These are phyloP conservation scores for Penicillium lividum DNA, from an alignment of 495 filamentous ascomycete genomes.

Conservation along the genomic window DNA sequence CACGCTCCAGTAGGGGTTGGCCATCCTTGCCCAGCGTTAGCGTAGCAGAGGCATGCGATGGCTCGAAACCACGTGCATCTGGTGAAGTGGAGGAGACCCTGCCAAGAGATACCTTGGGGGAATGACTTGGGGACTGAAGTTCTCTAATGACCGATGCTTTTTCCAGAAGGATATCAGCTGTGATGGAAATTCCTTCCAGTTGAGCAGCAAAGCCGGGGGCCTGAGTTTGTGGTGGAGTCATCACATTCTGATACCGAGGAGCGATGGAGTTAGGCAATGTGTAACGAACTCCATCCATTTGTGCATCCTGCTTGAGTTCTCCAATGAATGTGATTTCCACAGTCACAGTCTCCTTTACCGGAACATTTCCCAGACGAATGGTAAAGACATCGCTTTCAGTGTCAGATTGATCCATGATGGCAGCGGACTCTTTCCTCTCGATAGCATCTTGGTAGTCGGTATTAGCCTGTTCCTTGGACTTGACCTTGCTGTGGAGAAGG, in stretches of 20 bases:
- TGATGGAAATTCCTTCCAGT: conserved; percentile 53
- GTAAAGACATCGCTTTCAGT: conserved; percentile 14
- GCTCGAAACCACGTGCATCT: conserved; percentile 39
- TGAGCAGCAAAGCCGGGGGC: not conserved
- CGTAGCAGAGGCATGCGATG: conserved; percentile 61
- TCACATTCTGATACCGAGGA: conserved; percentile 14
- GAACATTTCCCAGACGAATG: conserved; percentile 22
- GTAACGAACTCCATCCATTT: conserved; percentile 18
- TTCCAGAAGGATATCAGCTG: conserved; percentile 60
- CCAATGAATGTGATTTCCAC: conserved; percentile 22
- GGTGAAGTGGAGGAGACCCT: conserved; percentile 46
- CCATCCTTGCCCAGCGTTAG: conserved; percentile 27
- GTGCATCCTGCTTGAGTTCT: conserved; percentile 22
- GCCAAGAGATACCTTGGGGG: conserved; percentile 63
- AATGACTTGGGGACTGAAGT: conserved; percentile 67
- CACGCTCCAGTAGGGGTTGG: conserved; percentile 26
- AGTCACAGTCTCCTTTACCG: conserved; percentile 11
- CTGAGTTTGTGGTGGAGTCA: not conserved
- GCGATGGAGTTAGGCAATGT: conserved; percentile 20
- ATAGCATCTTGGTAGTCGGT: conserved; percentile 17
- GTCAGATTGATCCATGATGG: conserved; percentile 17
- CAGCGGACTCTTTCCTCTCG: conserved; percentile 9
- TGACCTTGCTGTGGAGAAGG: conserved; percentile 20
- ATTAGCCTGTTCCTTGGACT: conserved; percentile 21
- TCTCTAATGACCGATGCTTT: conserved; percentile 54